Base-by-base conservation (phyloP, 345 rosid genomes). In the Viola odorata region DNA sequence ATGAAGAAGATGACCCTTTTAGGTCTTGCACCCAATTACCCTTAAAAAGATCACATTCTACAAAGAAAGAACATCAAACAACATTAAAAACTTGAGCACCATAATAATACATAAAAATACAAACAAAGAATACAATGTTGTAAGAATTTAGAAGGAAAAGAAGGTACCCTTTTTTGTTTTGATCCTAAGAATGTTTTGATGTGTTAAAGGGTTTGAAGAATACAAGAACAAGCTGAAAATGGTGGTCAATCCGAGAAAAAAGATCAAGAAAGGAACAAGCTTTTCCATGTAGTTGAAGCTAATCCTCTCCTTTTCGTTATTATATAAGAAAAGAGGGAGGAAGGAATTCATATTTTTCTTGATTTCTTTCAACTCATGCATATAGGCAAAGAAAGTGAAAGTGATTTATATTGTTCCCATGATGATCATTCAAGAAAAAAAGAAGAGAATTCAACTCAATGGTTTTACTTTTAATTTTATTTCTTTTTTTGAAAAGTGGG, bases 11-110 rank as follows among this genome's bases (percentile, higher is more conserved):
- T 2, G 32, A 23, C 32, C 32, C 85, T 55, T 69, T 62, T 12
- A 32, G 53, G 60, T 89, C 96, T 7, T 77, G 86, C 36, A 81
- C 55, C 98, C 97, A 92, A 11, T 64, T 81, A 6, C 98, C 98
- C 44, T 72, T 65, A 53, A 37, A 79, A 71, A 85, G 60, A 62
- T 89, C 88, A 68, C 96, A 92, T 58, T 58, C 61, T 49, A 51
- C 75, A 60, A 42, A 49, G 42, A 54, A 47, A 54, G 3, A 13
- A 44, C 37, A 37, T 12, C 44, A 47, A 36, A 63, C 5, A 48
- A 50, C 12, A 5, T 6, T 6, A 12, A 10, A 39, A 14, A 38
- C 11, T 17, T 9, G 15, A 45, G 13, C 0, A 36, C 41, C 15
- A 7, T 7, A 7, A 15, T 38, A 60, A 38, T 12, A 36, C 16